Percentiles rank a stretch among this genome's conserved stretches.
phyloP scores from a whole-genome alignment of 108 stramenopile genomes.

The Fistulifera pelliculosa region DNA sequence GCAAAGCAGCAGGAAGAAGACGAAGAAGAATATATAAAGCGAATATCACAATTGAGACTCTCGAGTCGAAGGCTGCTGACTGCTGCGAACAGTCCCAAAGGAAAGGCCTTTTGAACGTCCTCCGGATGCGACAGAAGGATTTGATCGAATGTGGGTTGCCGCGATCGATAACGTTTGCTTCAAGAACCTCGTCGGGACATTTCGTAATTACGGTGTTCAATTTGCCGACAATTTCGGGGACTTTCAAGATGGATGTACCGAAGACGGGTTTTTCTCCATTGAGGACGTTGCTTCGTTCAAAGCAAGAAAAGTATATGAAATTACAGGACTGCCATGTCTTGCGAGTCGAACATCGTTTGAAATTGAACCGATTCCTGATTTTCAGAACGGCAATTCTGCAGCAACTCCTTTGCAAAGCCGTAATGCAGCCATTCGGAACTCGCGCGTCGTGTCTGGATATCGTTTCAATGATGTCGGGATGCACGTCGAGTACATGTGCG shows the following conservation, averaged over 20 bases:
- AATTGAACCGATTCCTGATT: slow-evolving; percentile 57
- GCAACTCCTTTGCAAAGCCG: slow-evolving; percentile 16
- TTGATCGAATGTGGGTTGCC: slow-evolving; percentile 65
- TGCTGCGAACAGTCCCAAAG: slow-evolving; percentile 52
- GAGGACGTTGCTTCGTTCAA: slow-evolving; percentile 82
- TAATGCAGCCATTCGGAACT: slow-evolving; percentile 18
- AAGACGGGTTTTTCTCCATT: slow-evolving; percentile 52
- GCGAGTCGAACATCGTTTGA: slow-evolving; percentile 73
- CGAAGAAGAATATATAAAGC: slow-evolving; percentile 47
- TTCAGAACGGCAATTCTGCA: slow-evolving; percentile 10
- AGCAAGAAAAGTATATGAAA: slow-evolving; percentile 66
- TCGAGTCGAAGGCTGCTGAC: slow-evolving; percentile 47
- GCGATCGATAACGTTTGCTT: slow-evolving; percentile 72
- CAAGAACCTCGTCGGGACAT: slow-evolving; percentile 51
- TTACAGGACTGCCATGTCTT: slow-evolving; percentile 69
- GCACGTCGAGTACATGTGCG: slow-evolving; percentile 67
- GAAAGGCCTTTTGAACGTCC: slow-evolving; percentile 44
- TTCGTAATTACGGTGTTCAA: slow-evolving; percentile 73
- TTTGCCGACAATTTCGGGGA: slow-evolving; percentile 85
- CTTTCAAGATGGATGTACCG: slow-evolving; percentile 50
- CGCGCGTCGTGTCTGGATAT: slow-evolving; percentile 61
- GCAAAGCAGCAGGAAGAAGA: slow-evolving; percentile 26
- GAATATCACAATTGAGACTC: slow-evolving; percentile 35
- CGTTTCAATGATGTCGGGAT: slow-evolving; percentile 72
- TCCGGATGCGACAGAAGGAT: slow-evolving; percentile 64